These are phyloP conservation scores for Silene uniflora DNA, from an alignment of 148 eudicot species.

Conservation along the genomic window DNA sequence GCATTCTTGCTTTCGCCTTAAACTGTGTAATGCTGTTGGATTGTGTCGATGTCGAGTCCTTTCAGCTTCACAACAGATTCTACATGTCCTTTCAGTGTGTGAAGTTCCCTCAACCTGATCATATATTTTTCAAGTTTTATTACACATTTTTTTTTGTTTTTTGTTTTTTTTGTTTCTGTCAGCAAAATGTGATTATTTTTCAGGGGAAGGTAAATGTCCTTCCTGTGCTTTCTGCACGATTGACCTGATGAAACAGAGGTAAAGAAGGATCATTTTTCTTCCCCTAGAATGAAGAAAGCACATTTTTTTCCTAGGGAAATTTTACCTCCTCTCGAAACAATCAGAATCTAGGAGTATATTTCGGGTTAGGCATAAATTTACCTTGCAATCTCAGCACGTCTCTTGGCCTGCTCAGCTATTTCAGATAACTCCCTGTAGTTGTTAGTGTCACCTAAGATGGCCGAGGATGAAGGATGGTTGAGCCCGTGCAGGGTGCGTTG, in stretches of 20 bases:
- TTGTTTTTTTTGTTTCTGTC: too few relatives aligned
- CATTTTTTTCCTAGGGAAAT: slow-evolving; percentile 14
- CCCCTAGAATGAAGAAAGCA: slow-evolving; percentile 20
- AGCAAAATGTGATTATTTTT: background rate
- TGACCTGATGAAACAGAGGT: slow-evolving; percentile 19
- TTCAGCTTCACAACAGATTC: slow-evolving; percentile 78
- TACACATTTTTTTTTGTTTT: background rate
- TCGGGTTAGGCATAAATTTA: slow-evolving; percentile 15
- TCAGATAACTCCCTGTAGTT: slow-evolving; percentile 62
- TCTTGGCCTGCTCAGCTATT: slow-evolving; percentile 77
- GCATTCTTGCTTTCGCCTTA: slow-evolving; percentile 4
- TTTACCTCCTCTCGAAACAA: background rate
- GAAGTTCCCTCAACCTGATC: slow-evolving; percentile 67
- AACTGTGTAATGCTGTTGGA: slow-evolving; percentile 57
- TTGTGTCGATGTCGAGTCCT: slow-evolving; percentile 64
- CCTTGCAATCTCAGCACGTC: slow-evolving; percentile 80
- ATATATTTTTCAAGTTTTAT: background rate
- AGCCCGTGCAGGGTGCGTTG: slow-evolving; percentile 80
- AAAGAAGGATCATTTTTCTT: slow-evolving; percentile 6
- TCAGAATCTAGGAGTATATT: background rate
- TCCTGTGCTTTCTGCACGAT: slow-evolving; percentile 25
- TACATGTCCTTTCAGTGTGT: slow-evolving; percentile 70
- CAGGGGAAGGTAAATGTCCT: slow-evolving; percentile 27
- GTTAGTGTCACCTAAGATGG: slow-evolving; percentile 42
- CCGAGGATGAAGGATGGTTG: slow-evolving; percentile 36